Conservation (phyloP, 2,329 filamentous ascomycete genomes). For the Cladophialophora yegresii region DNA sequence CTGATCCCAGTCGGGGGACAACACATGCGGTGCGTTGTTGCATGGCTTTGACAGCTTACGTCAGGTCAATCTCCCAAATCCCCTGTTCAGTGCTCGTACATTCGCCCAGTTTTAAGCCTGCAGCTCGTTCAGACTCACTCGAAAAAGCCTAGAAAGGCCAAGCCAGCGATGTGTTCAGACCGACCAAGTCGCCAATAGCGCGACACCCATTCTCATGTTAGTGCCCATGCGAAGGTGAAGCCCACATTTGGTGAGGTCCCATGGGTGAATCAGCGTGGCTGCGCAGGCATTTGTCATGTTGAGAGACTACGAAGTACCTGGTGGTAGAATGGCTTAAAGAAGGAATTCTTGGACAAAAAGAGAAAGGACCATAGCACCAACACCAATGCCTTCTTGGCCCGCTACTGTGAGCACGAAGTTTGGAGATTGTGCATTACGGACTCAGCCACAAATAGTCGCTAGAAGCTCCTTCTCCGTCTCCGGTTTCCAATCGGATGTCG, state of each 20-base stretch:
- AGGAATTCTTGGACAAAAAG: neutral
- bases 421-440: neutral
- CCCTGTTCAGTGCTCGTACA: neutral
- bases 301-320: too few relatives aligned
- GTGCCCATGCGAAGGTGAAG: neutral
- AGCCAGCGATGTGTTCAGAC: neutral
- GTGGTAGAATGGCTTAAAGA: neutral
- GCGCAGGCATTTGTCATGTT: neutral
- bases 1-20: constrained; percentile 2
- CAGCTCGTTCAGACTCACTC: constrained; percentile 20
- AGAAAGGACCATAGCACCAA: neutral
- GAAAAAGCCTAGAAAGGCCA: constrained; percentile 1
- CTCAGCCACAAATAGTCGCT: neutral
- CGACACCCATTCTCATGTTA: neutral
- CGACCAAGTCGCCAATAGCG: neutral
- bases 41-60: constrained; percentile 3
- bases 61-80: neutral
- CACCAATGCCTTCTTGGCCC: neutral
- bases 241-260: neutral
- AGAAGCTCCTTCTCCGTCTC: neutral
- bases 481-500: neutral
- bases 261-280: neutral
- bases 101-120: neutral
- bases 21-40: neutral
- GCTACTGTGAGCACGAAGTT: neutral